Evolutionary conservation across 192 early-diverging fungal genomes (phyloP).

Genomic region (Coemansia sp.): DNA sequence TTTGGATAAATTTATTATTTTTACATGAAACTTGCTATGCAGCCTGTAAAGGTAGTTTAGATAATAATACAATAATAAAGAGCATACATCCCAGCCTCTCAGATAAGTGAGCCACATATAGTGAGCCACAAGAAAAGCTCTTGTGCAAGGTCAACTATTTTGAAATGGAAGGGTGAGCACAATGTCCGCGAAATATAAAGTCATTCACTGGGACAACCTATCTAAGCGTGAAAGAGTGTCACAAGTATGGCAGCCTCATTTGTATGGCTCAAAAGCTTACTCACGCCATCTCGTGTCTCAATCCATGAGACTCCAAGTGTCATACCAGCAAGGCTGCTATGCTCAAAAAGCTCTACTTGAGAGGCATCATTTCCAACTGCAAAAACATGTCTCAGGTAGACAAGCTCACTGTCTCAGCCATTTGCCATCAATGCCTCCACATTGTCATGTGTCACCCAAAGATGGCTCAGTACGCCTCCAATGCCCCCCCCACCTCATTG

Average conservation of each 20-base stretch:
- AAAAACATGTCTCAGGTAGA: conserved; percentile 77
- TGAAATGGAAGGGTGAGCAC: conserved; percentile 87
- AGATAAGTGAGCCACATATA: too few relatives aligned
- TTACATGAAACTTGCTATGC: too few relatives aligned
- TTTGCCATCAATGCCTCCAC: conserved; percentile 85
- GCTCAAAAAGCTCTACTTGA: conserved; percentile 82
- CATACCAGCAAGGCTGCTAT: conserved; percentile 72
- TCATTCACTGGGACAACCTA: conserved; percentile 89
- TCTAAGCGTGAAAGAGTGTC: conserved; percentile 80
- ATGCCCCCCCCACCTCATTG: conserved; percentile 88
- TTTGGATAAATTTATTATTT: too few relatives aligned
- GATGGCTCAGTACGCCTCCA: conserved; percentile 93
- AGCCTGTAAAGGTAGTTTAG: too few relatives aligned
- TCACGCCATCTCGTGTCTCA: conserved; percentile 81
- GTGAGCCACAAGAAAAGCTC: too few relatives aligned
- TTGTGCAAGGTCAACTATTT: conserved; percentile 94
- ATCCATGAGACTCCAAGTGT: conserved; percentile 84
- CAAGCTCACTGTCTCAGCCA: conserved; percentile 83
- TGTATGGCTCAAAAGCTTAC: conserved; percentile 82
- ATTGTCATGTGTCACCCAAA: conserved; percentile 93
- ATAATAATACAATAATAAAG: too few relatives aligned
- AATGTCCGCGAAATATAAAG: conserved; percentile 80
- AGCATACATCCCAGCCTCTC: too few relatives aligned
- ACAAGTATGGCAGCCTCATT: conserved; percentile 80
- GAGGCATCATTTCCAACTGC: conserved; percentile 81